A percentile compares a stretch with the other conserved stretches of the same genome.
Conservation (phyloP, 345 rosid species). For the Arabidopsis suecica region DNA sequence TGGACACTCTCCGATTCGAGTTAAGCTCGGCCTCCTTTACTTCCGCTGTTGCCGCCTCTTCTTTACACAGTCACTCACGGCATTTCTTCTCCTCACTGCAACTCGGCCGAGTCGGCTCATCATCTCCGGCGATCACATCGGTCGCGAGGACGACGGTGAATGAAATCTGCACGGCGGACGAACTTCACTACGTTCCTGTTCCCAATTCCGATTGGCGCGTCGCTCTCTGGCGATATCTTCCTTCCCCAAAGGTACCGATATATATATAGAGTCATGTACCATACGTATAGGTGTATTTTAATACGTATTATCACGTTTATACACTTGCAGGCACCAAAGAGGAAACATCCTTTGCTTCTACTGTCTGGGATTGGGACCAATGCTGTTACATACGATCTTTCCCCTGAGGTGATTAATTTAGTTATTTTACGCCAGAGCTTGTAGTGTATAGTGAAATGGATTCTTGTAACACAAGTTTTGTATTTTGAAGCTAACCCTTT, state of each 20-base stretch:
- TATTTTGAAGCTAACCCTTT: neutral
- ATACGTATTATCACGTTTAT: conserved; percentile 2
- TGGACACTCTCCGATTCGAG: conserved; percentile 49
- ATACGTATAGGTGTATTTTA: neutral
- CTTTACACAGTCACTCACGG: conserved; percentile 25
- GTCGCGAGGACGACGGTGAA: conserved; percentile 14
- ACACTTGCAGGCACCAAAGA: conserved; percentile 51
- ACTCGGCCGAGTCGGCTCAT: conserved; percentile 28
- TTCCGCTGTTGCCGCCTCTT: conserved; percentile 27
- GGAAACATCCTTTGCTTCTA: conserved; percentile 82
- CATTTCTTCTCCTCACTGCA: conserved; percentile 24
- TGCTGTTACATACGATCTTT: conserved; percentile 79
- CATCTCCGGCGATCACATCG: conserved; percentile 4
- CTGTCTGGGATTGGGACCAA: conserved; percentile 79
- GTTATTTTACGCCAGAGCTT: neutral
- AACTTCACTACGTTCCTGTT: conserved; percentile 81
- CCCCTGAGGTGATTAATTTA: conserved; percentile 58
- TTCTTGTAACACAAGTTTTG: conserved; percentile 26
- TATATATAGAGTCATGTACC: neutral
- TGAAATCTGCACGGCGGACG: conserved; percentile 78
- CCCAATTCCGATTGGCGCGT: conserved; percentile 78
- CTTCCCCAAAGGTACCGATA: conserved; percentile 52
- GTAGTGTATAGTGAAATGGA: neutral
- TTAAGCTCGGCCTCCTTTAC: conserved; percentile 48
- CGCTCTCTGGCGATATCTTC: conserved; percentile 93